phyloP scores from a whole-genome alignment of 805 yeast genomes.

The Suhomyces canberraensis region DNA sequence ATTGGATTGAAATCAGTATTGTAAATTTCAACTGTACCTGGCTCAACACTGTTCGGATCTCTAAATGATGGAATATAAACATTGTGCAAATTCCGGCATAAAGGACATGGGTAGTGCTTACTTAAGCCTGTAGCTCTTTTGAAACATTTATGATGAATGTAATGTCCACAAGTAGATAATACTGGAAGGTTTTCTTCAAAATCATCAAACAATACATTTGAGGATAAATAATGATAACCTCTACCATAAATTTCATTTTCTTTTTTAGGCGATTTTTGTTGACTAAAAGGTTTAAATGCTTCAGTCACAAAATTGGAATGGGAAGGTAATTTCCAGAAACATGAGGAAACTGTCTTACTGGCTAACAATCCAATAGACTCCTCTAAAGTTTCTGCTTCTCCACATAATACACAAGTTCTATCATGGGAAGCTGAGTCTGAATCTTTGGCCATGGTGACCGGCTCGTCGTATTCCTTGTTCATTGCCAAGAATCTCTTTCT shows the following conservation, averaged over 20 bases:
- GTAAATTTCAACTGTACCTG: not conserved
- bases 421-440: conserved; percentile 2
- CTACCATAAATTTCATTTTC: not conserved
- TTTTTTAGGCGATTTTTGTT: conserved; percentile 10
- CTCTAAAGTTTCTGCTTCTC: conserved; percentile 21
- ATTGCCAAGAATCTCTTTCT: conserved; percentile 42
- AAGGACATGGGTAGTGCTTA: conserved; percentile 43
- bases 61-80: conserved; percentile 43
- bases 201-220: not conserved
- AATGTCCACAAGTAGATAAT: conserved; percentile 50
- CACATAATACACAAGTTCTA: conserved; percentile 24
- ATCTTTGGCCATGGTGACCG: conserved; percentile 8
- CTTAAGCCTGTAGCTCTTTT: conserved; percentile 21
- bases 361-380: conserved; percentile 61
- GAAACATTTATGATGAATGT: conserved; percentile 48
- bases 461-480: conserved; percentile 26
- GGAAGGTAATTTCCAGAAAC: conserved; percentile 47
- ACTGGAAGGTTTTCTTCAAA: conserved; percentile 14
- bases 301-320: conserved; percentile 13
- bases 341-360: conserved; percentile 43
- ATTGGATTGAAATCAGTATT: conserved; percentile 21
- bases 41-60: not conserved
- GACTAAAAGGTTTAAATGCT: conserved; percentile 24
- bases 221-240: too few species aligned
- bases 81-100: conserved; percentile 47